Base-by-base conservation (phyloP, 1,284 basidiomycete species). In the Sparassis latifolia region DNA sequence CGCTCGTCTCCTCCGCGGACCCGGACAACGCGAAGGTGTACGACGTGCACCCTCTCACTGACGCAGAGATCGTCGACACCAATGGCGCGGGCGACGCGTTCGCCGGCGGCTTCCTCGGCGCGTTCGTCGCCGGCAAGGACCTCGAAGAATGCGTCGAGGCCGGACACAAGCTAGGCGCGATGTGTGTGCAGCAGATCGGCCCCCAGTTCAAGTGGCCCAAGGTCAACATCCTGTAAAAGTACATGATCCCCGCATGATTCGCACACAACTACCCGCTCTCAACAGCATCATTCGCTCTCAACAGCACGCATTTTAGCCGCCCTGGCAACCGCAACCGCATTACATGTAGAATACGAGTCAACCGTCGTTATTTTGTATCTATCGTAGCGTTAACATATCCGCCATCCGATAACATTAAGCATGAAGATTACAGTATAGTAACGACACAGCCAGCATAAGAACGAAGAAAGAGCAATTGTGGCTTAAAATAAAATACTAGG, bases 1-100 rank as follows among this genome's bases (percentile, higher is more conserved):
- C 93, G 50, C 75, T 96, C 51, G 92, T 92, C 38, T 78, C 79
- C 20, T 76, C 82, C 32, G 76, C 73, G 40, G 75, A 80, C 10
- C 73, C 80, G 2, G 76, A 81, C 29, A 67, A 62, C 41, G 71
- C 76, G 10, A 78, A 78, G 76, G 69, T 75, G 10, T 88, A 76
- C 71, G 61, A 75, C 33, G 91, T 96, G 45, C 67, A 75, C 51
- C 74, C 80, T 46, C 75, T 97, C 55, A 63, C 70, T 48, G 75
- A 77, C 57, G 79, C 78, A 51, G 67, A 87, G 67, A 96, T 99
- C 61, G 86, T 97, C 52, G 97, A 99, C 71, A 99, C 97, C 51
- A 99, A 99, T 72, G 97, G 92, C 48, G 97, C 97, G n/a, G 97
- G 97, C 48, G 97, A 99, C 69, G 94, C 93, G 47, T 99, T 99